phyloP scores from a whole-genome alignment of 1,139 yeast species.

The Taiozyma onychis region DNA sequence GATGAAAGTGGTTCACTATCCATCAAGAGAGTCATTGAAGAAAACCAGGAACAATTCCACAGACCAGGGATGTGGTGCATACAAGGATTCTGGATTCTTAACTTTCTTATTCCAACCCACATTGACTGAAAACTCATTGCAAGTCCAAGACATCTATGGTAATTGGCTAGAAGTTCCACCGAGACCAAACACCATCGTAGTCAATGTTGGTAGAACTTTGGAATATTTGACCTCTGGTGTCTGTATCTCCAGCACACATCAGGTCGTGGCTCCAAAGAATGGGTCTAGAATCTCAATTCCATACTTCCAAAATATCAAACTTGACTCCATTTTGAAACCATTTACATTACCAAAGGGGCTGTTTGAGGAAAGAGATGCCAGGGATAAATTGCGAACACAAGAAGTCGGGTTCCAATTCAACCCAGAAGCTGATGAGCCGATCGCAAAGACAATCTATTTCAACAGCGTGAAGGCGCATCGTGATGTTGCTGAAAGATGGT shows the following conservation, averaged over 20 bases:
- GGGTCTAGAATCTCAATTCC: constrained; percentile 41
- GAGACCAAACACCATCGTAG: constrained; percentile 34
- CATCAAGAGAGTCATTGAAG: constrained; percentile 14
- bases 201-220: constrained; percentile 45
- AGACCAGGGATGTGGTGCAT: constrained; percentile 58
- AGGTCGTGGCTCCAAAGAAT: constrained; percentile 45
- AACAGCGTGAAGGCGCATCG: constrained; percentile 54
- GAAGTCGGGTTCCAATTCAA: constrained; percentile 36
- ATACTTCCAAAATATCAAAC: constrained; percentile 31
- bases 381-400: constrained; percentile 32
- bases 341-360: constrained; percentile 30
- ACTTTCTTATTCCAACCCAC: constrained; percentile 55
- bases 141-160: constrained; percentile 54
- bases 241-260: constrained; percentile 51
- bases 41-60: constrained; percentile 7
- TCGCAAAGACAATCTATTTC: constrained; percentile 50
- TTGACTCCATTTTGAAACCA: constrained; percentile 26
- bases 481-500: constrained; percentile 56
- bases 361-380: constrained; percentile 28
- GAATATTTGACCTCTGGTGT: constrained; percentile 48
- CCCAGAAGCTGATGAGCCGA: constrained; percentile 33
- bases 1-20: constrained; percentile 43
- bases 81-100: constrained; percentile 54
- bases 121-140: constrained; percentile 37
- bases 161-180: constrained; percentile 49